phyloP scores from a whole-genome alignment of 2,329 filamentous ascomycete genomes.

The Madurella fahalii region DNA sequence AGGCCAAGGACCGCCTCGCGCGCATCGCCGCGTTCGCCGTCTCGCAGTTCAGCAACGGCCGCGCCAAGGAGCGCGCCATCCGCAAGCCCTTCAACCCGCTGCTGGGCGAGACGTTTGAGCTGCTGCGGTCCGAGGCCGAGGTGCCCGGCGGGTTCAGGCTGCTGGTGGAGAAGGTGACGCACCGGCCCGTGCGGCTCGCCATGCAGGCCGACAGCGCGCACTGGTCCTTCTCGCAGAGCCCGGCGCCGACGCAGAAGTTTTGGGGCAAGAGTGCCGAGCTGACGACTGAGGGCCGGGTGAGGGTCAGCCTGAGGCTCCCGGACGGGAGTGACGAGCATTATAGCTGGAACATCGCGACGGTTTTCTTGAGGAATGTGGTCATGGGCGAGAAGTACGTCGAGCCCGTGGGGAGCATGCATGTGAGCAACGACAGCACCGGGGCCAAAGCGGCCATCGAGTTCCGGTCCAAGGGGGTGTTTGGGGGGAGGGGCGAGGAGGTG shows the following conservation, averaged over 20 bases:
- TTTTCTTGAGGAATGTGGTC: conserved; percentile 92
- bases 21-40: conserved; percentile 89
- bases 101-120: conserved; percentile 91
- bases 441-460: conserved; percentile 85
- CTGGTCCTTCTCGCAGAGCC: conserved; percentile 86
- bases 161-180: conserved; percentile 91
- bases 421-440: conserved; percentile 78
- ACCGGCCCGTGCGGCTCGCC: conserved; percentile 86
- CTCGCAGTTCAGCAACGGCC: conserved; percentile 74
- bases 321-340: conserved; percentile 75
- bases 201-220: conserved; percentile 83
- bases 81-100: conserved; percentile 98
- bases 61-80: conserved; percentile 85
- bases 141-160: conserved; percentile 73
- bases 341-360: conserved; percentile 83
- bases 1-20: conserved; percentile 66
- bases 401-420: conserved; percentile 83
- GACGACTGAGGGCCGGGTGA: conserved; percentile 82
- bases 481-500: conserved; percentile 88
- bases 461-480: conserved; percentile 95
- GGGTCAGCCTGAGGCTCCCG: conserved; percentile 64
- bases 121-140: conserved; percentile 78
- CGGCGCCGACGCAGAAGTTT: conserved; percentile 90
- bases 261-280: conserved; percentile 97
- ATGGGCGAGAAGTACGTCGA: conserved; percentile 98